A percentile compares a stretch with the other conserved stretches of the same genome.
These are phyloP conservation scores for Paecilomyces formosus DNA, from an alignment of 2,329 filamentous ascomycete genomes.

Conservation along the genomic window DNA sequence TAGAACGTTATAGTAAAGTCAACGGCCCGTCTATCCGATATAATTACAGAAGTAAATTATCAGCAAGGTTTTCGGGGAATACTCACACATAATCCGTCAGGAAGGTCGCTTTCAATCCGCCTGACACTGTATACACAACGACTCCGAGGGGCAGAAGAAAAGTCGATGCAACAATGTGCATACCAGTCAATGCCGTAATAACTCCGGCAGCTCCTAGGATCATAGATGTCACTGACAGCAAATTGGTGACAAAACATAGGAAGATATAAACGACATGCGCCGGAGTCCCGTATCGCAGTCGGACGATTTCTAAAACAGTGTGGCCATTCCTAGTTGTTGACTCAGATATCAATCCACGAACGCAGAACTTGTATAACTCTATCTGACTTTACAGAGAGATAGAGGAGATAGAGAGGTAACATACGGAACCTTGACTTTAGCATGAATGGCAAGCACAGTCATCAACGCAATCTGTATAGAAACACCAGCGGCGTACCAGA, in stretches of 20 bases:
- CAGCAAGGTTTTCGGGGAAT: too few relatives aligned
- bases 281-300: slow-evolving; percentile 2
- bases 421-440: slow-evolving; percentile 6
- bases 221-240: slow-evolving; percentile 3
- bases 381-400: neutral
- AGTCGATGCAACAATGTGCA: slow-evolving; percentile 4
- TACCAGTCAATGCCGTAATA: slow-evolving; percentile 3
- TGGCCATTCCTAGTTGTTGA: slow-evolving; percentile 3
- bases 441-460: slow-evolving; percentile 6
- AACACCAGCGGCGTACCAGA: slow-evolving; percentile 5
- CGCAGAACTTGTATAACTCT: too few relatives aligned
- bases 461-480: slow-evolving; percentile 5
- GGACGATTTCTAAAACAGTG: slow-evolving; percentile 4
- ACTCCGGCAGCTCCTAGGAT: slow-evolving; percentile 3
- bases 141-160: slow-evolving; percentile 5
- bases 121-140: slow-evolving; percentile 3
- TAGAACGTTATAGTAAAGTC: neutral
- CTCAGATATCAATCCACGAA: neutral
- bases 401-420: neutral
- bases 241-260: slow-evolving; percentile 5
- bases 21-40: neutral
- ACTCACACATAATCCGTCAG: slow-evolving; percentile 6
- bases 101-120: slow-evolving; percentile 5
- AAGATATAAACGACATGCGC: slow-evolving; percentile 6
- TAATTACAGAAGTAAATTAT: neutral